These are phyloP conservation scores for Suillus decipiens DNA, from an alignment of 768 basidiomycete genomes.

Conservation along the genomic window DNA sequence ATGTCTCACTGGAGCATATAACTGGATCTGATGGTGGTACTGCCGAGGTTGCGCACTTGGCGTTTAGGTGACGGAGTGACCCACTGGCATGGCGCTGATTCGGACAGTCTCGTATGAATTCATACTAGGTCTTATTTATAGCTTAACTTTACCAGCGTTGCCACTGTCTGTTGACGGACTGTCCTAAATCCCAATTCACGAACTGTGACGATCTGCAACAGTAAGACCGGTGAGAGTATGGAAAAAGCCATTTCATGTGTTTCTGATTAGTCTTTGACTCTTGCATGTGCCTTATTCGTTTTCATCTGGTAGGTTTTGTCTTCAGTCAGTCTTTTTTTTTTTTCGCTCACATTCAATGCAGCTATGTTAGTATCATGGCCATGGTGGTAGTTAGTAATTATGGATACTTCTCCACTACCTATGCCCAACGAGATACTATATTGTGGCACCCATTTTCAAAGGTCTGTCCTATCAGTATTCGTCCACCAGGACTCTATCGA, in stretches of 20 bases:
- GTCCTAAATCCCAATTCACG: background rate
- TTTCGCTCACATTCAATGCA: slow-evolving; percentile 10
- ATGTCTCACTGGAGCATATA: background rate
- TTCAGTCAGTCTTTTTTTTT: background rate
- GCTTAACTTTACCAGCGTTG: background rate
- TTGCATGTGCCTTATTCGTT: slow-evolving; percentile 29
- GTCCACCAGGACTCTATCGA: background rate
- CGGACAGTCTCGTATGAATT: background rate
- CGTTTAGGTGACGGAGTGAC: background rate
- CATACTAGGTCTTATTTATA: background rate
- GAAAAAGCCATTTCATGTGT: background rate
- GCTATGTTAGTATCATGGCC: slow-evolving; percentile 45
- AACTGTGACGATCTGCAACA: background rate
- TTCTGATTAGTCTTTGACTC: too few species aligned
- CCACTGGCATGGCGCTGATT: background rate
- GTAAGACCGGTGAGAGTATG: background rate
- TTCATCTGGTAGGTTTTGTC: slow-evolving; percentile 30
- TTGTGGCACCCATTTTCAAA: slow-evolving; percentile 61
- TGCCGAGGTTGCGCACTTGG: background rate
- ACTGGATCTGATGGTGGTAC: background rate
- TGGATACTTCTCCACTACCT: slow-evolving; percentile 56
- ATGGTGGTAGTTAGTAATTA: slow-evolving; percentile 56
- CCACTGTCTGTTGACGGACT: background rate
- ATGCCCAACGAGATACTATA: slow-evolving; percentile 48
- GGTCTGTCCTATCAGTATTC: slow-evolving; percentile 35